phyloP scores from a whole-genome alignment of 768 basidiomycete genomes.

The Pulveroboletus ravenelii region DNA sequence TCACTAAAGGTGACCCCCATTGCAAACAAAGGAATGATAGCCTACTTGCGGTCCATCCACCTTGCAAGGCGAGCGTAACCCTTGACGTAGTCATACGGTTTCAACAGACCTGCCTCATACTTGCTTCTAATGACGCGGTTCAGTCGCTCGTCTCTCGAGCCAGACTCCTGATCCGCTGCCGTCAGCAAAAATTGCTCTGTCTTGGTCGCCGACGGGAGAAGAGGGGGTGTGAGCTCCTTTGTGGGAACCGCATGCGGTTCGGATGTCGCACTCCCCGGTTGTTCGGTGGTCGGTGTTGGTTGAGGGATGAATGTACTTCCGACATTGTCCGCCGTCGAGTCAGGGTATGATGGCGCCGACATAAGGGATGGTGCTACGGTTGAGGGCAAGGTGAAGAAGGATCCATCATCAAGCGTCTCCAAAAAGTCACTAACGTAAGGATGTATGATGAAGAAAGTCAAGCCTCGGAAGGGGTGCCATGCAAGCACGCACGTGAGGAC shows the following conservation, averaged over 20 bases:
- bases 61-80: slow-evolving; percentile 87
- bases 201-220: slow-evolving; percentile 70
- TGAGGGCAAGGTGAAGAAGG: slow-evolving; percentile 29
- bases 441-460: no score
- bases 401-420: neutral
- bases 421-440: no score
- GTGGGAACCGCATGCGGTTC: slow-evolving; percentile 24
- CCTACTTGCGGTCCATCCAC: slow-evolving; percentile 94
- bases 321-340: slow-evolving; percentile 6
- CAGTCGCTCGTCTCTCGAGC: slow-evolving; percentile 84
- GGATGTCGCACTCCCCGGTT: slow-evolving; percentile 18
- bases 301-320: slow-evolving; percentile 15
- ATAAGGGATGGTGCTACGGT: slow-evolving; percentile 47
- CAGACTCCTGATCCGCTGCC: slow-evolving; percentile 91
- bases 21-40: neutral
- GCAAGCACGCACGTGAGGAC: no score
- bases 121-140: slow-evolving; percentile 92
- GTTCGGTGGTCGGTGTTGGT: slow-evolving; percentile 16
- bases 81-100: slow-evolving; percentile 95
- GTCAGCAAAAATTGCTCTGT: slow-evolving; percentile 89
- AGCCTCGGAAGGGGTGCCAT: slow-evolving; percentile 19
- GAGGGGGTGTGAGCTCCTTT: slow-evolving; percentile 41
- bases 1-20: neutral
- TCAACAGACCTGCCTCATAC: slow-evolving; percentile 92
- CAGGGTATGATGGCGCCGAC: slow-evolving; percentile 34